phyloP scores from a whole-genome alignment of 2,329 filamentous ascomycete species.

The Raffaelea albimanens region DNA sequence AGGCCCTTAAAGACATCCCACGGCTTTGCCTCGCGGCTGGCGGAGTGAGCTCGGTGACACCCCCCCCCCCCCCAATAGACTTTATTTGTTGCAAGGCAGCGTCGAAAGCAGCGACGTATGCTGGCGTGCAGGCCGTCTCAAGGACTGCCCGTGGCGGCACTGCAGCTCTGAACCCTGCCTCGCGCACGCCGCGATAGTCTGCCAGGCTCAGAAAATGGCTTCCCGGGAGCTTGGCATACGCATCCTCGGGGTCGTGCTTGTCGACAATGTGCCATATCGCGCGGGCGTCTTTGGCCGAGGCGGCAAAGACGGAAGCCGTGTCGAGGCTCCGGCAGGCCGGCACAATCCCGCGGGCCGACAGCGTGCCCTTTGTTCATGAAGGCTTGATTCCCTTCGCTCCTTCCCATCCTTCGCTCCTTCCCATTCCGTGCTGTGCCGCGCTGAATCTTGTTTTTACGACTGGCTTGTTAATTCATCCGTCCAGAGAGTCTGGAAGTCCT shows the following conservation, averaged over 20 bases:
- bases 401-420: too few relatives aligned
- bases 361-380: conserved; percentile 23
- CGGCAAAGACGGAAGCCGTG: conserved; percentile 39
- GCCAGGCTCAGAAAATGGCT: conserved; percentile 13
- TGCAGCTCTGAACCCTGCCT: conserved; percentile 31
- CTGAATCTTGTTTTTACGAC: too few relatives aligned
- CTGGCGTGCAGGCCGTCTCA: conserved; percentile 22
- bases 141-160: conserved; percentile 36
- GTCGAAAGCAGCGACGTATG: conserved; percentile 25
- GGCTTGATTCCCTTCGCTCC: too few relatives aligned
- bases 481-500: too few relatives aligned
- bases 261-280: conserved; percentile 37
- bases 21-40: conserved; percentile 25
- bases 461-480: too few relatives aligned
- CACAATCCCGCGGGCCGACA: conserved; percentile 35
- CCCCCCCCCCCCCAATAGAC: conserved; percentile 25
- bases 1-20: conserved; percentile 39
- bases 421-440: too few relatives aligned
- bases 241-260: conserved; percentile 23
- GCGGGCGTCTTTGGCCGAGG: conserved; percentile 35
- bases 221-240: conserved; percentile 34
- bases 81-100: conserved; percentile 26
- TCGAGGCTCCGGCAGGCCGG: conserved; percentile 45
- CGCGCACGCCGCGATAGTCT: conserved; percentile 13
- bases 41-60: conserved; percentile 6